These are phyloP conservation scores for Protea cynaroides DNA, from an alignment of 164 flowering plant species.

Conservation along the genomic window DNA sequence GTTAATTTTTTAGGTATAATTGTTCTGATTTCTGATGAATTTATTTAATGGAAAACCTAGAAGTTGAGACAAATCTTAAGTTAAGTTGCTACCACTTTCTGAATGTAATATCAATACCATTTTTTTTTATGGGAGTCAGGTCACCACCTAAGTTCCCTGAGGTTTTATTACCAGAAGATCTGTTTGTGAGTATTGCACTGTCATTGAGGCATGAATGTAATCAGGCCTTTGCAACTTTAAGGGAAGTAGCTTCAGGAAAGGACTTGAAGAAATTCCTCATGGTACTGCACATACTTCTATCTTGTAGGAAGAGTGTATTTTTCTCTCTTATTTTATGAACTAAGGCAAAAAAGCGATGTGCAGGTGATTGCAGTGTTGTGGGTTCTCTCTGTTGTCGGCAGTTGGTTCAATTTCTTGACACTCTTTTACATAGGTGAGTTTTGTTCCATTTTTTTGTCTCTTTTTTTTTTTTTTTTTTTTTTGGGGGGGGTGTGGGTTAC, in stretches of 20 bases:
- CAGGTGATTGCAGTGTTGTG: conserved; percentile 45
- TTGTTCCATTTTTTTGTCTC: no score
- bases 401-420: conserved; percentile 48
- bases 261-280: conserved; percentile 41
- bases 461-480: no score
- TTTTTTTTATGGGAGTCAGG: conserved; percentile 25
- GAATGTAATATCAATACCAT: neutral
- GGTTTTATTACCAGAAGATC: conserved; percentile 51
- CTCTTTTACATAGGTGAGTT: conserved; percentile 32
- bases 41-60: no score
- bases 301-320: neutral
- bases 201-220: conserved; percentile 34
- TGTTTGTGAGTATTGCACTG: conserved; percentile 44
- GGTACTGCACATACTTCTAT: conserved; percentile 15
- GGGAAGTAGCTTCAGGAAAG: conserved; percentile 42
- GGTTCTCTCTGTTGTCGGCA: conserved; percentile 40
- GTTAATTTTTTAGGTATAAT: no score
- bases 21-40: no score
- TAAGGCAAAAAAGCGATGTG: no score
- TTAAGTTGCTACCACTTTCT: no score
- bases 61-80: no score
- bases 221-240: conserved; percentile 27
- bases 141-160: conserved; percentile 58
- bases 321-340: neutral
- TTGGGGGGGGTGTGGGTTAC: no score